Base-by-base conservation (phyloP, 2,329 filamentous ascomycete species). In the Fusarium floridanum region DNA sequence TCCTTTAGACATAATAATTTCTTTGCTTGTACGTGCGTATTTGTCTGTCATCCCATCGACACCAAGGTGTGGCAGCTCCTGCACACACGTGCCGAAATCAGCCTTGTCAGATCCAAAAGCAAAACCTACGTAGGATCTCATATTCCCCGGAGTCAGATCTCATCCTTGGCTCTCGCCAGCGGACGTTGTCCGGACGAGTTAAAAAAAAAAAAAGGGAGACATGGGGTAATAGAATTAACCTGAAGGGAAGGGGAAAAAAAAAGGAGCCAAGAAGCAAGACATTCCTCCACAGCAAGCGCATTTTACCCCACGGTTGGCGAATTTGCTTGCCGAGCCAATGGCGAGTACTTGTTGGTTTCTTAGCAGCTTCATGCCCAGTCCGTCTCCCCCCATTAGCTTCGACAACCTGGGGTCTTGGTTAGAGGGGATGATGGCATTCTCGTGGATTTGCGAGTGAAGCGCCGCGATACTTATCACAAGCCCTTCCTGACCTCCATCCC, bases 371-470 rank as follows among this genome's bases (percentile, higher is more conserved):
- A 29, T 29, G 29, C 29, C 29, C 9, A 45, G 41, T 12, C 20
- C 43, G 39, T 20, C 17, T 22, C 43, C 22, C 14, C 14, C 29
- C 24, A 17, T 27, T 53, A 53, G 48, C 48, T 53, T 32, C 48
- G 48, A 53, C 32, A 29, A 29, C 29, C 29, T 29, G 29, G 29
- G 29, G 29, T 27, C 24, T 24, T 53, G 27, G 48, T n/a, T 50
- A 7, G n/a, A 12, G 43, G 24, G 8, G 9, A 2, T 24, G 45
- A 50, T 50, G 48, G 17, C 17, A 32, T 53, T 53, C 45, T 50
- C 11, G 27, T 32, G 27, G 48, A 20, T 53, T 50, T 53, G 57
- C 48, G 45, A 68, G 27, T 53, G 55, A 72, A 62, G 27, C 61
- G 53, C 56, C 37, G 57, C n/a, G 62, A 50, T 62, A 17, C 14